Conservation (phyloP, 805 yeast species). For the Yarrowia sp. region DNA sequence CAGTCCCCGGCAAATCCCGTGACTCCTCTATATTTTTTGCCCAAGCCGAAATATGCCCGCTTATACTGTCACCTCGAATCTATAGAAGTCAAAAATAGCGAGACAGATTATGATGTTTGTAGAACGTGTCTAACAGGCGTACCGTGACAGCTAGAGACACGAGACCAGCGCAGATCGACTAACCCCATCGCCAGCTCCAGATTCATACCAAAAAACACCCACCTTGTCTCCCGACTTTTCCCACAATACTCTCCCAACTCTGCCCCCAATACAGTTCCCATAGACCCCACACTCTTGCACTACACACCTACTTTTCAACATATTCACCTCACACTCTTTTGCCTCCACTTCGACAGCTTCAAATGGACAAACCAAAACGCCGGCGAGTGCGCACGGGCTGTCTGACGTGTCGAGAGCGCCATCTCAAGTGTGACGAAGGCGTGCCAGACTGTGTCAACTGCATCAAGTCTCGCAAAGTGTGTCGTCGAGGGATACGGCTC, state of each 20-base stretch:
- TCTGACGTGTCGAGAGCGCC: conserved; percentile 27
- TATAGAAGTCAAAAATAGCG: neutral
- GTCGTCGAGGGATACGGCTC: conserved; percentile 27
- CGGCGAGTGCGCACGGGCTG: conserved; percentile 23
- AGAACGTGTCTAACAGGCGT: neutral
- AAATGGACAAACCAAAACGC: conserved; percentile 23
- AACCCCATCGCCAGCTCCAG: neutral
- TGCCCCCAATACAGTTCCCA: neutral
- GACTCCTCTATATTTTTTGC: no score
- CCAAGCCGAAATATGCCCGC: neutral
- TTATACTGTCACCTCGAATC: neutral
- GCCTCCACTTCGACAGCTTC: neutral
- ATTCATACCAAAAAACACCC: neutral
- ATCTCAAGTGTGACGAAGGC: conserved; percentile 27
- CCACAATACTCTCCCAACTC: neutral
- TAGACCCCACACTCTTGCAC: neutral
- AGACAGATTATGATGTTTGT: neutral
- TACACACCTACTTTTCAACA: neutral
- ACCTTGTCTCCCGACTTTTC: neutral
- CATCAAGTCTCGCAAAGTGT: conserved; percentile 24
- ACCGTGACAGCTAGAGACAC: neutral
- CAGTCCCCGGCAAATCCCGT: no score
- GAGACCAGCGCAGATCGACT: neutral
- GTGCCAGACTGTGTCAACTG: conserved; percentile 26
- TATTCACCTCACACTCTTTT: neutral